Evolutionary conservation across 2,329 filamentous ascomycete genomes (phyloP), one percentile per base, ranked within the genome.

Genomic region (Curvularia spicifera): DNA sequence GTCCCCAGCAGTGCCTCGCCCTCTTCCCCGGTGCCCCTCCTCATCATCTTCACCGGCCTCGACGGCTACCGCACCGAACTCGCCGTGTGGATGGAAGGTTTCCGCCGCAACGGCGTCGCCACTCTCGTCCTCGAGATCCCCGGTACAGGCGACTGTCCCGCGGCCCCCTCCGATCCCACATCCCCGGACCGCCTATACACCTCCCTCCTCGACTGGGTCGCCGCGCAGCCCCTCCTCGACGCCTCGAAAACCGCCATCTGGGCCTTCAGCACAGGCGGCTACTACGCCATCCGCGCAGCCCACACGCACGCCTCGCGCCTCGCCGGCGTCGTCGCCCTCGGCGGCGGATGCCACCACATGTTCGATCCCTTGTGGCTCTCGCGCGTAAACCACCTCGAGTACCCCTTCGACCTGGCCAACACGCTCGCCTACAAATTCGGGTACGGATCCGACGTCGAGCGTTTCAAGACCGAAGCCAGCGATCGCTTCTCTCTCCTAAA

Each of bases 61-160:
- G 85, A 87, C 57, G 84, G 84, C 9, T 87, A 87, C 70, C 77
- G 84, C 46, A 85, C 84, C 2, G 85, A 87, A 60, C 79, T 83
- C 10, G 78, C 79, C 1, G 80, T 82, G 0, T 83, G 81, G 81
- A 80, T 81, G 68, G 79, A 82, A 66, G 80, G 80, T 51, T 83
- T 78, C 78, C 79, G 80, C 29, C 75, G 75, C 47, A 79, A 82
- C 15, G 80, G 80, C 31, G 79, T 86, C 10, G 83, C 78, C 0
- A 79, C 78, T 2, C 65, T 85, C 4, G 74, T 85, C 6, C 77
- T 85, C 6, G 84, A 86, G 70, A 85, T 86, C 52, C 84, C 84
- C 0, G 84, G 84, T 1, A 86, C 84, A 2, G 84, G 84, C 20
- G 84, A 86, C 70, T 84, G 81, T 57, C 84, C 84, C 8, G 83